A percentile compares a stretch with the other conserved stretches of the same genome.
Evolutionary conservation across 768 basidiomycete genomes (phyloP).

Genomic region (Sporobolomyces pararoseus): DNA sequence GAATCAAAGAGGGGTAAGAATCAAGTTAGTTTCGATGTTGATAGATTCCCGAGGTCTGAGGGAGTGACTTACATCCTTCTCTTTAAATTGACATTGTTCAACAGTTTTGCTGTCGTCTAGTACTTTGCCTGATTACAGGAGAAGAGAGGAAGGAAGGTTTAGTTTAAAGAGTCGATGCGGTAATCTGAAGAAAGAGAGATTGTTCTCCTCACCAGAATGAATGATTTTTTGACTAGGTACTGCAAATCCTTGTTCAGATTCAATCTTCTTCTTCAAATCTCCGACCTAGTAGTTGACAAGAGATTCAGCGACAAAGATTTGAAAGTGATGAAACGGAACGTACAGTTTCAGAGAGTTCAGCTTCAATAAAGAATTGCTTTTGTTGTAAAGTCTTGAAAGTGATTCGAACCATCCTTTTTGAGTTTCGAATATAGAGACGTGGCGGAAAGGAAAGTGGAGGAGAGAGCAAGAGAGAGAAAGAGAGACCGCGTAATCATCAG

Average conservation of each 20-base stretch:
- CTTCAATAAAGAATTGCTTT: conserved; percentile 41
- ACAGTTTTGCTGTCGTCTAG: conserved; percentile 82
- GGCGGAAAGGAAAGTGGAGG: not conserved
- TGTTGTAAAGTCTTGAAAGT: conserved; percentile 91
- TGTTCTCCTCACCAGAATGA: conserved; percentile 73
- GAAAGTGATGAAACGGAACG: not conserved
- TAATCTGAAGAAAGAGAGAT: conserved; percentile 16
- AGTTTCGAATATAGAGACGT: not conserved
- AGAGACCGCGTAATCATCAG: not conserved
- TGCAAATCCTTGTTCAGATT: conserved; percentile 67
- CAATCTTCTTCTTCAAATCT: conserved; percentile 78
- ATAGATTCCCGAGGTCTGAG: not conserved
- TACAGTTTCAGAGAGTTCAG: conserved; percentile 25
- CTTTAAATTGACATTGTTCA: conserved; percentile 84
- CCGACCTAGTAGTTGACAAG: conserved; percentile 52
- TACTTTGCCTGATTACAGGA: conserved; percentile 70
- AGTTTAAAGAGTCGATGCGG: not conserved
- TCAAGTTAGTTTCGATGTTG: not conserved
- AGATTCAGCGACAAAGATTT: not conserved
- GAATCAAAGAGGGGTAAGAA: not conserved
- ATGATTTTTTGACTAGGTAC: conserved; percentile 83
- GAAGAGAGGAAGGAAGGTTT: not conserved
- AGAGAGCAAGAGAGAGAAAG: not conserved
- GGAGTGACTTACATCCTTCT: conserved; percentile 63
- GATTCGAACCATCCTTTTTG: conserved; percentile 51